A percentile compares a stretch with the other conserved stretches of the same genome.
Conservation (phyloP, 202 grass and related monocot genomes). For the Cymbopogon flexuosus region DNA sequence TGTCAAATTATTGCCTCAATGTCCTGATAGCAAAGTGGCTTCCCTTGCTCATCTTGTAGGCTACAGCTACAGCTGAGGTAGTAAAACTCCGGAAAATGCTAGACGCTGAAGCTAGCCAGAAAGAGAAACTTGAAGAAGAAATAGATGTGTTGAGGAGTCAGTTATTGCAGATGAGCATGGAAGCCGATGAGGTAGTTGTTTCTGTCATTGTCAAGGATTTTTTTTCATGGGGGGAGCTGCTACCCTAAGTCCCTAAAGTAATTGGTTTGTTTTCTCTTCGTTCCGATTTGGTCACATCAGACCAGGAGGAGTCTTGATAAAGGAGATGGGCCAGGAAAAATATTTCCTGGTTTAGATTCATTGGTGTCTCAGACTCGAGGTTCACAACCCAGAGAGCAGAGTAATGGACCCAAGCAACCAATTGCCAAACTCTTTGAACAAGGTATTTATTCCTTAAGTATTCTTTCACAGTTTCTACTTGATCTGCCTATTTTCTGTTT, state of each 20-base stretch:
- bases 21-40: constrained; percentile 23
- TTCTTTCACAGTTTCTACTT: constrained; percentile 24
- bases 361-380: constrained; percentile 72
- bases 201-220: neutral
- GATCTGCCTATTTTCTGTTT: neutral
- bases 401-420: constrained; percentile 78
- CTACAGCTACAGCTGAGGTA: constrained; percentile 71
- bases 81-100: constrained; percentile 73
- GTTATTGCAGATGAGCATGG: constrained; percentile 81
- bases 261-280: constrained; percentile 1
- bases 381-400: constrained; percentile 79
- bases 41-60: constrained; percentile 35
- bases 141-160: constrained; percentile 78
- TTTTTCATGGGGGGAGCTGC: neutral
- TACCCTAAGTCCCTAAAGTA: neutral
- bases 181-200: constrained; percentile 85
- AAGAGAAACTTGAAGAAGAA: constrained; percentile 92
- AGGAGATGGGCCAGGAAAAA: constrained; percentile 84
- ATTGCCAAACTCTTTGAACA: constrained; percentile 92
- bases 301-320: constrained; percentile 80
- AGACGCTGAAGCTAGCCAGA: constrained; percentile 76
- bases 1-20: constrained; percentile 17
- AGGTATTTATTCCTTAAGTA: constrained; percentile 50
- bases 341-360: constrained; percentile 89
- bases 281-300: constrained; percentile 43